These are phyloP conservation scores for Chrysoporthe austroafricana DNA, from an alignment of 2,329 filamentous ascomycete species.

Conservation along the genomic window DNA sequence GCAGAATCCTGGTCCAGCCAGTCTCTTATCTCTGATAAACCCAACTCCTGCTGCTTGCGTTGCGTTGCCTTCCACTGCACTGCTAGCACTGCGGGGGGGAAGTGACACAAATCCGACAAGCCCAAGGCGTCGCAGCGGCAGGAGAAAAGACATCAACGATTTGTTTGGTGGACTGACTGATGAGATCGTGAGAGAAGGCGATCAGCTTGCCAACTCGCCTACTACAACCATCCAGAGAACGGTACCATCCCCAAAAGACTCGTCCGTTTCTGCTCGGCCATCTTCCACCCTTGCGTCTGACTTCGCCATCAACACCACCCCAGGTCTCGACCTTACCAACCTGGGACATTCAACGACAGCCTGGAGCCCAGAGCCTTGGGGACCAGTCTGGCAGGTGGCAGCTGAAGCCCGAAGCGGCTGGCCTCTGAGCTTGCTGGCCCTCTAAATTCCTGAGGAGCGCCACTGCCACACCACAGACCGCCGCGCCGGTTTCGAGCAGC, in stretches of 20 bases:
- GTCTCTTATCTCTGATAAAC: constrained; percentile 10
- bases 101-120: constrained; percentile 11
- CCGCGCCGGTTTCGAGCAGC: not conserved
- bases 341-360: constrained; percentile 8
- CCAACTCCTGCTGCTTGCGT: not conserved
- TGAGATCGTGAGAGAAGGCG: not conserved
- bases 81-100: constrained; percentile 1
- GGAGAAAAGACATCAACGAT: not conserved
- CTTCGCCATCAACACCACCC: constrained; percentile 10
- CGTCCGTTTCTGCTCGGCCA: constrained; percentile 1
- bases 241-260: not conserved
- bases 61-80: not conserved
- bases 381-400: not conserved
- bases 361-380: not conserved
- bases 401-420: not conserved
- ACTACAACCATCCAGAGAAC: not conserved
- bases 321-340: constrained; percentile 8
- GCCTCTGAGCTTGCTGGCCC: constrained; percentile 1
- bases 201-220: not conserved
- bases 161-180: not conserved
- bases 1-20: not conserved
- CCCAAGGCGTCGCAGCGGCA: not conserved
- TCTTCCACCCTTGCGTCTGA: constrained; percentile 16
- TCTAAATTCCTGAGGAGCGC: constrained; percentile 14
- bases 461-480: not conserved